A percentile compares a stretch with the other conserved stretches of the same genome.
Evolutionary conservation across 2,329 filamentous ascomycete species (phyloP).

Genomic region (Lomentospora prolificans): DNA sequence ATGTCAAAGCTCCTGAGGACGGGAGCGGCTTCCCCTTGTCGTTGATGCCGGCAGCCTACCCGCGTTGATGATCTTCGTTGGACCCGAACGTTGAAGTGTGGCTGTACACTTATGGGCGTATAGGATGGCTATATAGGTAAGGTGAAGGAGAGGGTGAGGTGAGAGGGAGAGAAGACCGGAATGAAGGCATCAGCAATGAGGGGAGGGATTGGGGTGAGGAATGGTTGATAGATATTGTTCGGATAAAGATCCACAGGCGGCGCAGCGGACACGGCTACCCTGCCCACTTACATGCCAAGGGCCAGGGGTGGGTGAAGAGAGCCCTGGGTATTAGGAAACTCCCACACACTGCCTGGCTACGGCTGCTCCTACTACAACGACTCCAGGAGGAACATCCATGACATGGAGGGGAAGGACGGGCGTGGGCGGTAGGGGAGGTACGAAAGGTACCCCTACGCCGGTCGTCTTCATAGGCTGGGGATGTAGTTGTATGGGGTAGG

Average conservation of each 20-base stretch:
- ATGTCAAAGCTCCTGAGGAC: slow-evolving; percentile 5
- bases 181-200: background rate
- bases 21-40: slow-evolving; percentile 5
- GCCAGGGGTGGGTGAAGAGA: slow-evolving; percentile 2
- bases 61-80: slow-evolving; percentile 8
- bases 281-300: slow-evolving; percentile 10
- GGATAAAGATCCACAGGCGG: slow-evolving; percentile 13
- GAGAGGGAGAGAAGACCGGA: background rate
- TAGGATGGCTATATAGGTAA: background rate
- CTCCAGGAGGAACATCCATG: background rate
- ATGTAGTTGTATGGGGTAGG: background rate
- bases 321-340: background rate
- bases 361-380: background rate
- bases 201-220: background rate
- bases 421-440: background rate
- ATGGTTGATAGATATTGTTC: slow-evolving; percentile 8
- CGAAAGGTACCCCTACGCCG: background rate
- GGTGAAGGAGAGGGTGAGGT: background rate
- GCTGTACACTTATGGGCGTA: slow-evolving; percentile 6
- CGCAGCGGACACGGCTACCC: slow-evolving; percentile 6
- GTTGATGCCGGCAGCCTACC: slow-evolving; percentile 5
- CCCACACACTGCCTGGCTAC: background rate
- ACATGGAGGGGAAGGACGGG: background rate
- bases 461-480: too few species aligned
- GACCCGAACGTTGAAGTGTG: slow-evolving; percentile 4